Base-by-base conservation (phyloP, 2,329 filamentous ascomycete species). In the Diaporthe sp. region DNA sequence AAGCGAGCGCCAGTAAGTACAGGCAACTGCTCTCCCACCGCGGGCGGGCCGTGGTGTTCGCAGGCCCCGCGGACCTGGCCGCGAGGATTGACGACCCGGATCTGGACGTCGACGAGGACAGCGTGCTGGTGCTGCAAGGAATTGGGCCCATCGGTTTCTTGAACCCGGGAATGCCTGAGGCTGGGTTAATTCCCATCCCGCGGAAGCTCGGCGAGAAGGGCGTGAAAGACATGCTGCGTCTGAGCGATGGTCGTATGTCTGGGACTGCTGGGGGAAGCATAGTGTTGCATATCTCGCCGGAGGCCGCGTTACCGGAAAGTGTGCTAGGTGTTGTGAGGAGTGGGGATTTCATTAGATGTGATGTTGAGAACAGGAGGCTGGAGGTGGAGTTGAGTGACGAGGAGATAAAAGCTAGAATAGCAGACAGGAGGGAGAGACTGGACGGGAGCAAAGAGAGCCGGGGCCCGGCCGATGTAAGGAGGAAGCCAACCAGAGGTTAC, bases 161-260 rank as follows among this genome's bases (percentile, higher is more conserved):
- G 7, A 95, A 95, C 2, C 96, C 96, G 0, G 96, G 96, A 17
- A 98, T 98, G 96, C 96, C 95, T 1, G 96, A 98, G 83, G 95
- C 97, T 73, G 88, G 88, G 0, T 81, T 90, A 35, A 85, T 90
- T 1, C 88, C 88, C 0, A 89, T 90, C 33, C 91, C 97, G 22
- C 94, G 96, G 80, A 95, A 96, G 68, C 91, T 93, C 40, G 95
- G 94, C 0, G 91, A 93, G 0, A 91, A 91, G 1, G 93, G 93
- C 12, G 89, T 98, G 6, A 89, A 86, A 19, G 97, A 98, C 76
- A 92, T 98, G 82, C 91, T 97, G 4, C 87, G 97, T 1, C 89
- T 98, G 42, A 97, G 95, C 0, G 96, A 98, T 79, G 96, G 96
- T 0, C 85, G 96, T 40, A 98, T 98, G 86, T 93, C 90, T 33